Evolutionary conservation across 1,284 basidiomycete species (phyloP), one percentile per base, ranked within the genome.

Genomic region (Ceratorhiza oryzae-sativae): DNA sequence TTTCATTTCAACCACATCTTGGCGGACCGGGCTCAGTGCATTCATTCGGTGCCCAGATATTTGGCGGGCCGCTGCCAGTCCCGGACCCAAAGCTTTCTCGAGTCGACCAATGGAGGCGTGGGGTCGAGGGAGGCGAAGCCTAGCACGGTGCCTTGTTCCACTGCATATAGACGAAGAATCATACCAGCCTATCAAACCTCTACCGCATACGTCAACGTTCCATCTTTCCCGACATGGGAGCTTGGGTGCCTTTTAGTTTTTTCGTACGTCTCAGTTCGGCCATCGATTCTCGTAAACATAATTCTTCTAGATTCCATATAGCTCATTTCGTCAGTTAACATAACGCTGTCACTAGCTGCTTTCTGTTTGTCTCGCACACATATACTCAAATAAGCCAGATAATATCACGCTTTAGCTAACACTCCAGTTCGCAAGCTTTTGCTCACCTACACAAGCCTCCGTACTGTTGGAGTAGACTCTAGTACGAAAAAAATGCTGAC

Each of bases 81-180:
- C 46, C 32, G 32, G 55, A 71, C 25, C 58, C 58, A 36, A 71
- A 59, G 56, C 56, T 56, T 20, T 53, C 84, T 18, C 83, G 85
- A 2, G 91, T 93, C 23, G 92, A 93, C 79, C 85, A 85, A 73
- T 93, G 91, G 91, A 86, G 91, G 76, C 87, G 85, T 39, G 61
- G 61, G 36, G 63, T 67, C 15, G 61, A 63, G 27, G 46, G 61
- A 39, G 45, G 18, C 27, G 63, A 56, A 30, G 34, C 49, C 36
- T 67, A 56, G 55, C 42, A 41, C 56, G 56, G 20, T 36, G 18
- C 32, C 34, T 59, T 23, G 18, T 67, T 55, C 20, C 63, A 55
- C 20, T 34, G 63, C 63, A 67, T 67, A 67, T 59, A 59, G 39
- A 20, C 56, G 4, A 59, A 59, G 23, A 8, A 32, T 41, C n/a